Evolutionary conservation across 73 alveolate species (phyloP).

Genomic region (Uronychia binucleata): DNA sequence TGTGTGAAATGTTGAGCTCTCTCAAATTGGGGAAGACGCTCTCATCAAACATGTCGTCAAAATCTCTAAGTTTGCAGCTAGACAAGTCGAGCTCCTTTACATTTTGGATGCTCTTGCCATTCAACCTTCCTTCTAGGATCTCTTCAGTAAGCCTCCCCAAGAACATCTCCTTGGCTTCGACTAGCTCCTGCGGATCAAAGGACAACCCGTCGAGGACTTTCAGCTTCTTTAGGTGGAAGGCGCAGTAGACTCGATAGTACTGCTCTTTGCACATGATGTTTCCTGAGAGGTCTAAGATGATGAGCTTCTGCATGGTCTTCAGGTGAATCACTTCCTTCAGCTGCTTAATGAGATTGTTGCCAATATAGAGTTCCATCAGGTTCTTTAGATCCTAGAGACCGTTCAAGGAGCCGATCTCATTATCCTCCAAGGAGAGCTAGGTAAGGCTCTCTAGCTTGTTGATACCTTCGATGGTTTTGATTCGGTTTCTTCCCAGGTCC

Average conservation of each 20-base stretch:
- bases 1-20: constrained; percentile 77
- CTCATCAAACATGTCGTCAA: constrained; percentile 84
- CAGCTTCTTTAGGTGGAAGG: constrained; percentile 71
- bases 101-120: constrained; percentile 57
- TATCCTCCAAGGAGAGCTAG: constrained; percentile 91
- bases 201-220: constrained; percentile 87
- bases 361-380: constrained; percentile 94
- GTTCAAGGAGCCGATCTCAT: constrained; percentile 81
- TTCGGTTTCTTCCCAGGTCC: constrained; percentile 83
- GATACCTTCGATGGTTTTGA: constrained; percentile 80
- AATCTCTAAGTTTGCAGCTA: constrained; percentile 74
- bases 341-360: constrained; percentile 84
- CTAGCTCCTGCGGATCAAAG: constrained; percentile 70
- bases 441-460: constrained; percentile 78
- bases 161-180: constrained; percentile 79
- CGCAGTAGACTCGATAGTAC: constrained; percentile 69
- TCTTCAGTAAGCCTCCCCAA: constrained; percentile 89
- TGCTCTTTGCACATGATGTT: constrained; percentile 72
- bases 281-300: constrained; percentile 86
- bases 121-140: constrained; percentile 66
- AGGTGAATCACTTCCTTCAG: constrained; percentile 69
- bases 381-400: constrained; percentile 80
- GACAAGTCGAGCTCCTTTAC: constrained; percentile 72
- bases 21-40: constrained; percentile 62
- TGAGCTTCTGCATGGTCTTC: constrained; percentile 68